These are phyloP conservation scores for Mortierella polycephala DNA, from an alignment of 371 early-diverging fungal species.

Conservation along the genomic window DNA sequence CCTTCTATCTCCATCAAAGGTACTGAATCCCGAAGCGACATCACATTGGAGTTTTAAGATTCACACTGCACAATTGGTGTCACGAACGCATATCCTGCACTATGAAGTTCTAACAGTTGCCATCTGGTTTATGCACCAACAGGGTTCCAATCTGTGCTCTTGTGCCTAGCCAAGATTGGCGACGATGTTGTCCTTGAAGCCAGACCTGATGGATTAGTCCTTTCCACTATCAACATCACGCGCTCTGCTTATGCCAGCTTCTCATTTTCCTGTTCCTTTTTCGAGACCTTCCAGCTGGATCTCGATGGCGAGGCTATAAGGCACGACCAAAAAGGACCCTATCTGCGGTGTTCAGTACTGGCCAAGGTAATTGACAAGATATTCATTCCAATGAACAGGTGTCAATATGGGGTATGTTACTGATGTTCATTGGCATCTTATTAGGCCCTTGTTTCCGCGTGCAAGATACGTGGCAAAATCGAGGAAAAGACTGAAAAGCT, in stretches of 20 bases:
- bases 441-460: conserved; percentile 47
- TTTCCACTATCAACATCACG: conserved; percentile 46
- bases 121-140: not conserved
- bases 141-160: conserved; percentile 45
- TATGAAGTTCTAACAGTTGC: too few species aligned
- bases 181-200: conserved; percentile 47
- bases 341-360: conserved; percentile 31
- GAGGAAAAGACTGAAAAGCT: conserved; percentile 41
- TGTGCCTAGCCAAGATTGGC: conserved; percentile 41
- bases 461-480: conserved; percentile 37
- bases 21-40: not conserved
- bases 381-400: not conserved
- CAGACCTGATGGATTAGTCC: conserved; percentile 28
- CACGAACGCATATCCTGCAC: too few species aligned
- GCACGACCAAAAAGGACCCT: conserved; percentile 24
- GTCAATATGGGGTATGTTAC: not conserved
- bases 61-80: not conserved
- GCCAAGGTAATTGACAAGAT: conserved; percentile 26
- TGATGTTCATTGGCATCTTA: not conserved
- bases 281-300: conserved; percentile 41
- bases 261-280: conserved; percentile 33
- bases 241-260: conserved; percentile 40
- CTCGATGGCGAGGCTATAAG: conserved; percentile 13
- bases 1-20: conserved; percentile 47
- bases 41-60: not conserved